Conservation (phyloP, 225 moss, liverwort and hornwort genomes). For the Takakia lepidozioides region DNA sequence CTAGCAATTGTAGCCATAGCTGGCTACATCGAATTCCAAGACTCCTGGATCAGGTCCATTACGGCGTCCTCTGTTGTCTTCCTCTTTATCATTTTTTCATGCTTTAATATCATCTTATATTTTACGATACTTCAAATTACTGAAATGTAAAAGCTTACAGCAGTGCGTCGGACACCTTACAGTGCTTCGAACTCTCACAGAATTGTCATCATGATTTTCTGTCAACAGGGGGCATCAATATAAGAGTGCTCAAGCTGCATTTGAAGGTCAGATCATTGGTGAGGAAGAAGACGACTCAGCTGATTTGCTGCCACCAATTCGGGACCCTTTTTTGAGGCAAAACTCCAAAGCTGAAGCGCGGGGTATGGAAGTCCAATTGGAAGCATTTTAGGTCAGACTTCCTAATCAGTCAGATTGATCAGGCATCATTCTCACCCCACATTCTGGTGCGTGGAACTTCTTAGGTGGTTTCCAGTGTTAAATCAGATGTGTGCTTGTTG, state of each 20-base stretch:
- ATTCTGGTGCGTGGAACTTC: too few relatives aligned
- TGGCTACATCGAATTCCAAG: slow-evolving; percentile 90
- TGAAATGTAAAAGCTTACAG: too few relatives aligned
- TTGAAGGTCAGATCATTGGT: slow-evolving; percentile 31
- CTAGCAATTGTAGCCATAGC: slow-evolving; percentile 57
- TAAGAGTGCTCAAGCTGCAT: slow-evolving; percentile 24
- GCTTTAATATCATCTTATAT: background rate
- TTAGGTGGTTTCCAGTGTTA: too few relatives aligned
- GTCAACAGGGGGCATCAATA: slow-evolving; percentile 42
- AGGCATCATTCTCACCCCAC: too few relatives aligned
- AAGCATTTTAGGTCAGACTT: slow-evolving; percentile 46
- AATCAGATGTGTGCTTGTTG: too few relatives aligned
- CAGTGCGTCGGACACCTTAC: too few relatives aligned
- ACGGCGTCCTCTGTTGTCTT: slow-evolving; percentile 4
- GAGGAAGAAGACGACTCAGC: slow-evolving; percentile 56
- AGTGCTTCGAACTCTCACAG: too few relatives aligned
- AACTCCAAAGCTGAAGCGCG: slow-evolving; percentile 59
- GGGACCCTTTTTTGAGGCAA: slow-evolving; percentile 33
- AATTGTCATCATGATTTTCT: too few relatives aligned
- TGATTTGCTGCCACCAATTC: slow-evolving; percentile 37
- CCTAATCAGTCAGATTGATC: too few relatives aligned
- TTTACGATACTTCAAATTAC: background rate
- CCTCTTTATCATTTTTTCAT: background rate
- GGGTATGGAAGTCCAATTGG: slow-evolving; percentile 46
- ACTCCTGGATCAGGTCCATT: slow-evolving; percentile 73